A percentile compares a stretch with the other conserved stretches of the same genome.
Evolutionary conservation across 306 rosid genomes (phyloP).

Genomic region (Castanospermum australe): DNA sequence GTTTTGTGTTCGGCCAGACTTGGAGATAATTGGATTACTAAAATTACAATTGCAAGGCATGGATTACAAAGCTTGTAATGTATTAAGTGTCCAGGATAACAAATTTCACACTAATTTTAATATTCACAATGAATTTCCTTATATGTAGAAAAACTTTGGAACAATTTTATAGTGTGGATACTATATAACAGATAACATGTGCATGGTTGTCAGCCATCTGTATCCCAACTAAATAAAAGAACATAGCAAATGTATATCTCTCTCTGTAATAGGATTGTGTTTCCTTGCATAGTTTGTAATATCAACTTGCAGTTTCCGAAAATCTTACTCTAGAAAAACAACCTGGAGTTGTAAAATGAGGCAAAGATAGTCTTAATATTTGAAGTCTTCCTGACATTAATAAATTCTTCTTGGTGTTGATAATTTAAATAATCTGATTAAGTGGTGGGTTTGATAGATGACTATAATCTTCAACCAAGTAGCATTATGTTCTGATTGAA

Average conservation of each 20-base stretch:
- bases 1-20: not conserved
- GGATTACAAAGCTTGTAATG: not conserved
- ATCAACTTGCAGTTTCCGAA: not conserved
- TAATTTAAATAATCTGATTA: not conserved
- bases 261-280: not conserved
- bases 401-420: not conserved
- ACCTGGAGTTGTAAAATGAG: not conserved
- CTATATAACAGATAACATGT: not conserved
- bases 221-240: not conserved
- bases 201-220: not conserved
- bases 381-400: not conserved
- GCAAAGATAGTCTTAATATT: not conserved
- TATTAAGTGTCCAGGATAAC: not conserved
- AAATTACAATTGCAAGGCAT: not conserved
- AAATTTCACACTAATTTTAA: not conserved
- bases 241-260: not conserved
- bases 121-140: not conserved
- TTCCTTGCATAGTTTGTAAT: constrained; percentile 8
- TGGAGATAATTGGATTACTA: not conserved
- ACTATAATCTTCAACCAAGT: not conserved
- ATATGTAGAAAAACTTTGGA: not conserved
- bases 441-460: not conserved
- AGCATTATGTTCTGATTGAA: not conserved
- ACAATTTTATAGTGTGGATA: not conserved
- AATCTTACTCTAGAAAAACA: not conserved